Base-by-base conservation (phyloP, 2,329 filamentous ascomycete genomes). In the Metarhizium guizhouense region DNA sequence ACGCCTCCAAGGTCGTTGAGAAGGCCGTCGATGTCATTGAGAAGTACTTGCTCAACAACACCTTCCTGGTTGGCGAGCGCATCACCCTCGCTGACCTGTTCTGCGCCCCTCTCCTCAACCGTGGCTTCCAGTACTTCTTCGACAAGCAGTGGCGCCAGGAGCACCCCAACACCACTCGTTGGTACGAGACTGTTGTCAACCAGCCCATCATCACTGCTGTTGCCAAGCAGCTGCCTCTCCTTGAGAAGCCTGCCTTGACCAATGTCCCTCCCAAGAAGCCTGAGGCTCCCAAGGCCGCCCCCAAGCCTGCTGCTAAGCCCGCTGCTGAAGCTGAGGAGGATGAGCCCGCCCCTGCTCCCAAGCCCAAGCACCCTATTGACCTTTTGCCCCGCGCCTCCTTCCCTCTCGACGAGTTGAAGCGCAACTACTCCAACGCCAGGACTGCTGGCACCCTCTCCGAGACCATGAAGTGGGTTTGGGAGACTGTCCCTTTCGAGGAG, bases 321-420 rank as follows among this genome's bases (percentile, higher is more conserved):
- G 65, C 72, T 18, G 63, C 74, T 53, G 75, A 68, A 38, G 62
- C 70, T n/a, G 67, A 73, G 54, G 75, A 62, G 29, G 71, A 70
- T 52, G 68, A 68, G 60, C 76, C 77, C 58, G 73, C 68, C 53
- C 74, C 80, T 57, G 82, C 84, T 60, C 89, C 90, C 70, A 97
- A 96, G 86, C 76, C 92, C 72, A 99, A 97, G 88, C 94, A 99
- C 82, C 92, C 94, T 65, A 82, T 95, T 62, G 93, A 96, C 74
- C 74, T 83, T 64, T 88, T 97, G 55, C 84, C 86, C 68, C 87
- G 86, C 72, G 79, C 94, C 59, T 85, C 86, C 57, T 83, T 96
- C 70, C 81, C 87, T 65, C 83, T 99, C 56, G 94, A 99, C 71
- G 94, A 99, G 78, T 96, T 87, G 89, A 99, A 99, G 88, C 91